Evolutionary conservation across 345 rosid species (phyloP).

Genomic region (Cardamine chenopodiifolia): DNA sequence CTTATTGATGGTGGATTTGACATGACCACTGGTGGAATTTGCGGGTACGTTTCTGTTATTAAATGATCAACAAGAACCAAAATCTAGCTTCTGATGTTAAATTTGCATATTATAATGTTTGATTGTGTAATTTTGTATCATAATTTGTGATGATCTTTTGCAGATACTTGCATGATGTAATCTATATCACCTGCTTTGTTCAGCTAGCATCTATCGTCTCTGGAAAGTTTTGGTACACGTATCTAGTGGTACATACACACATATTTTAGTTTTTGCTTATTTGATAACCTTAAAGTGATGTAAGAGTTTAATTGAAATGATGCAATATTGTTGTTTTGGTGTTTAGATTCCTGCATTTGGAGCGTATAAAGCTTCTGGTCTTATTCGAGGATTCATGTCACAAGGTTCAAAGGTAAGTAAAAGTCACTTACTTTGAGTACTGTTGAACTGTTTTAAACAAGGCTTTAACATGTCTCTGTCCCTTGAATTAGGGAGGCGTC

Average conservation of each 20-base stretch:
- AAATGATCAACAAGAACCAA: background rate
- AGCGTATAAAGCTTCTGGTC: slow-evolving; percentile 10
- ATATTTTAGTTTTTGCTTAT: background rate
- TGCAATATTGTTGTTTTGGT: background rate
- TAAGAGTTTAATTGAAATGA: background rate
- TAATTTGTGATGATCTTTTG: background rate
- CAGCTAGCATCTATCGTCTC: slow-evolving; percentile 15
- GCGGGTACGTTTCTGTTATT: background rate
- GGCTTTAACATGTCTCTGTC: background rate
- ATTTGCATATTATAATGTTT: background rate
- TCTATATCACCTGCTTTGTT: slow-evolving; percentile 24
- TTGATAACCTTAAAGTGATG: background rate
- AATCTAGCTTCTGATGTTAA: background rate
- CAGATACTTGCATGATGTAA: slow-evolving; percentile 6
- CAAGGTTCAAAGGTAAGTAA: slow-evolving; percentile 15
- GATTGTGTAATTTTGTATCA: background rate
- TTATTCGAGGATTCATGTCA: slow-evolving; percentile 23
- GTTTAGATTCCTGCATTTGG: slow-evolving; percentile 18
- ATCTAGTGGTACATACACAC: background rate
- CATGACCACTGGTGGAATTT: slow-evolving; percentile 19
- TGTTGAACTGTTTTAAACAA: background rate
- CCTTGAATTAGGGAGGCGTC: slow-evolving; percentile 10
- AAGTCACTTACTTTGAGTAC: too few species aligned
- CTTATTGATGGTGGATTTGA: slow-evolving; percentile 27
- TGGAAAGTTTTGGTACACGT: slow-evolving; percentile 21